A percentile compares a stretch with the other conserved stretches of the same genome.
Conservation (phyloP, 768 basidiomycete genomes). For the Boletus subparvulus region DNA sequence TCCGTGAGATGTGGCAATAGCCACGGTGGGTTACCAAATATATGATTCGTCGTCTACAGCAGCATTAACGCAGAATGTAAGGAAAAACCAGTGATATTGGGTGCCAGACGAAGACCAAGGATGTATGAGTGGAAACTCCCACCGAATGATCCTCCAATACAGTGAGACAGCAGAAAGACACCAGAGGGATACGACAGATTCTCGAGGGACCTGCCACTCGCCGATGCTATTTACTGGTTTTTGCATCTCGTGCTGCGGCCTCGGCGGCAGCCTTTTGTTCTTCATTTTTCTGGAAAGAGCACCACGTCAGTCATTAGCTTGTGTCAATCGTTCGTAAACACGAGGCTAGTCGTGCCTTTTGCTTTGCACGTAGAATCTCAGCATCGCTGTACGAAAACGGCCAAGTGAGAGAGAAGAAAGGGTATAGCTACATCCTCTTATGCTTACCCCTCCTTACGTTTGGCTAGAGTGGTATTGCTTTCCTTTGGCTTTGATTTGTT, state of each 20-base stretch:
- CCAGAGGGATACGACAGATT: conserved; percentile 12
- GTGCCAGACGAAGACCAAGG: conserved; percentile 10
- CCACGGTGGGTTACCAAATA: conserved; percentile 17
- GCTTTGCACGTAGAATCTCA: conserved; percentile 70
- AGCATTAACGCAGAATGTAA: background rate
- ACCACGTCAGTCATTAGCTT: conserved; percentile 7
- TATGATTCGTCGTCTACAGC: background rate
- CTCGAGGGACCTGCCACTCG: conserved; percentile 17
- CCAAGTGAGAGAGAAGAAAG: conserved; percentile 26
- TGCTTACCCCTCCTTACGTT: conserved; percentile 76
- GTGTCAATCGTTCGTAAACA: background rate
- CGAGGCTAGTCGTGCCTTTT: conserved; percentile 54
- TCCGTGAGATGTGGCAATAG: conserved; percentile 26
- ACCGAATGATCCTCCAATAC: conserved; percentile 13
- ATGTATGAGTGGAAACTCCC: conserved; percentile 14
- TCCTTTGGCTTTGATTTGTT: conserved; percentile 68
- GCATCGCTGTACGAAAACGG: conserved; percentile 57
- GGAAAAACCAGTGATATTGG: conserved; percentile 17
- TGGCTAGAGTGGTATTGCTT: conserved; percentile 57
- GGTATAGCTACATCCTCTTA: conserved; percentile 7
- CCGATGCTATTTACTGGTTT: conserved; percentile 39
- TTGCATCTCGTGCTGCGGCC: conserved; percentile 11
- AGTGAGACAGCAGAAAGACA: background rate
- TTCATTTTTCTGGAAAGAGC: conserved; percentile 49
- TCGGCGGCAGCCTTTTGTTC: conserved; percentile 43